phyloP scores from a whole-genome alignment of 768 basidiomycete genomes.

The Russula abietina region DNA sequence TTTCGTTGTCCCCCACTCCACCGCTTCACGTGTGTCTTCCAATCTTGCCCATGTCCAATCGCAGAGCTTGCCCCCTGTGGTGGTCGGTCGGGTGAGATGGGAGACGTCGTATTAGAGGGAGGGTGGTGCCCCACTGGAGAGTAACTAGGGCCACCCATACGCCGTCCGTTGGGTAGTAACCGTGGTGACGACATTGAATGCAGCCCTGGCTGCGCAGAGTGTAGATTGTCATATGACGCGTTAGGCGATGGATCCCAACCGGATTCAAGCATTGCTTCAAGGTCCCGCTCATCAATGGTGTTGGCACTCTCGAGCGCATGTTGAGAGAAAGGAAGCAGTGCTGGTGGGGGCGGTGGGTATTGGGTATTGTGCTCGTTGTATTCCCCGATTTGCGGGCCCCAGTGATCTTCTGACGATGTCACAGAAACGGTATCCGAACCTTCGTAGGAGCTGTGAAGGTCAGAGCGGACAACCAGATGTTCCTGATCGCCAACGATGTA shows the following conservation, averaged over 20 bases:
- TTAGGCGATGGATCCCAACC: slow-evolving; percentile 73
- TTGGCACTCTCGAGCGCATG: slow-evolving; percentile 34
- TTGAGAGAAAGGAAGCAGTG: slow-evolving; percentile 44
- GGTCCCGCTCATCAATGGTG: slow-evolving; percentile 61
- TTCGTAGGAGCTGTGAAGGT: slow-evolving; percentile 54
- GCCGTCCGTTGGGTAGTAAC: slow-evolving; percentile 51
- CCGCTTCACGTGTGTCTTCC: slow-evolving; percentile 39
- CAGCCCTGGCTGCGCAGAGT: slow-evolving; percentile 29
- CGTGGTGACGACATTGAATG: slow-evolving; percentile 43
- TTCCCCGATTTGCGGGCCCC: slow-evolving; percentile 91
- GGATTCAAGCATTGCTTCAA: slow-evolving; percentile 88
- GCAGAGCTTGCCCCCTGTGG: slow-evolving; percentile 35
- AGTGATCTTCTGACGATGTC: slow-evolving; percentile 86
- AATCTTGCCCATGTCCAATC: slow-evolving; percentile 28
- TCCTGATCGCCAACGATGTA: slow-evolving; percentile 59
- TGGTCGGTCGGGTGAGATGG: slow-evolving; percentile 31
- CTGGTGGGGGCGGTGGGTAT: slow-evolving; percentile 84
- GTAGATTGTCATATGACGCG: slow-evolving; percentile 30
- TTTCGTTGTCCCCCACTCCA: slow-evolving; percentile 35
- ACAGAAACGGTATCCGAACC: slow-evolving; percentile 78
- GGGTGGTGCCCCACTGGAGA: slow-evolving; percentile 11
- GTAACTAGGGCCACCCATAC: slow-evolving; percentile 12
- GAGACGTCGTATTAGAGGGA: slow-evolving; percentile 28
- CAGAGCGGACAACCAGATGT: slow-evolving; percentile 49
- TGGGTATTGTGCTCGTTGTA: slow-evolving; percentile 82